Percentiles rank a stretch among this genome's conserved stretches.
These are phyloP conservation scores for Cordyceps cicadae DNA, from an alignment of 2,329 filamentous ascomycete genomes.

Conservation along the genomic window DNA sequence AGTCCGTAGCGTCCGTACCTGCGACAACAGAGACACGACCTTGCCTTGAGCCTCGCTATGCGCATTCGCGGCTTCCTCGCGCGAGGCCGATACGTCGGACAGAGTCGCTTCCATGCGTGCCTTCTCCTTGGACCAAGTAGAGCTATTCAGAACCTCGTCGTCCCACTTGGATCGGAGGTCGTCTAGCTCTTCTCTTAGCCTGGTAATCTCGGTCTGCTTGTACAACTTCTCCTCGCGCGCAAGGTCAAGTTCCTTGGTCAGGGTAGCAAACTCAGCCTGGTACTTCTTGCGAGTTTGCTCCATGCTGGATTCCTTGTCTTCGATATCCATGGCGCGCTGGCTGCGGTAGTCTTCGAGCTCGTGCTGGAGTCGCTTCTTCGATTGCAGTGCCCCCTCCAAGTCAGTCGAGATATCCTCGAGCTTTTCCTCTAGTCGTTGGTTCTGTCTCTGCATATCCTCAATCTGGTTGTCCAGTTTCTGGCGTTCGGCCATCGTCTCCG, in stretches of 20 bases:
- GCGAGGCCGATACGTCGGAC: slow-evolving; percentile 79
- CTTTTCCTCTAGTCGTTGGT: slow-evolving; percentile 82
- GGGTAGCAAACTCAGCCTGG: slow-evolving; percentile 78
- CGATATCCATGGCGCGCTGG: slow-evolving; percentile 89
- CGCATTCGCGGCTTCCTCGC: slow-evolving; percentile 84
- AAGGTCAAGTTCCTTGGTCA: slow-evolving; percentile 87
- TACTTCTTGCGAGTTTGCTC: slow-evolving; percentile 98
- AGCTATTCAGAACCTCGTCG: slow-evolving; percentile 93
- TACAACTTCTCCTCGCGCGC: slow-evolving; percentile 82
- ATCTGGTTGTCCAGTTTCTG: slow-evolving; percentile 81
- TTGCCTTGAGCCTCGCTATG: slow-evolving; percentile 94
- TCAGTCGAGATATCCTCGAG: slow-evolving; percentile 89
- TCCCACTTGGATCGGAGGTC: slow-evolving; percentile 96
- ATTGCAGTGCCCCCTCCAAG: slow-evolving; percentile 73
- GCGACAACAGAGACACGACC: slow-evolving; percentile 81
- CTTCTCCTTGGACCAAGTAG: slow-evolving; percentile 98
- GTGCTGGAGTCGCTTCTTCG: slow-evolving; percentile 90
- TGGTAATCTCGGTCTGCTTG: slow-evolving; percentile 78
- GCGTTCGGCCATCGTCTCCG: slow-evolving; percentile 82
- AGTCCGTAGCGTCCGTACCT: slow-evolving; percentile 75
- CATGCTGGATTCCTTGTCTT: slow-evolving; percentile 92
- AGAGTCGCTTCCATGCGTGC: slow-evolving; percentile 81
- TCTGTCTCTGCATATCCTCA: slow-evolving; percentile 83
- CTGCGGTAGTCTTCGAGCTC: slow-evolving; percentile 96
- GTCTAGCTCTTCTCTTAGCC: slow-evolving; percentile 90